These are phyloP conservation scores for Colletotrichum higginsianum DNA, from an alignment of 2,329 filamentous ascomycete species.

Conservation along the genomic window DNA sequence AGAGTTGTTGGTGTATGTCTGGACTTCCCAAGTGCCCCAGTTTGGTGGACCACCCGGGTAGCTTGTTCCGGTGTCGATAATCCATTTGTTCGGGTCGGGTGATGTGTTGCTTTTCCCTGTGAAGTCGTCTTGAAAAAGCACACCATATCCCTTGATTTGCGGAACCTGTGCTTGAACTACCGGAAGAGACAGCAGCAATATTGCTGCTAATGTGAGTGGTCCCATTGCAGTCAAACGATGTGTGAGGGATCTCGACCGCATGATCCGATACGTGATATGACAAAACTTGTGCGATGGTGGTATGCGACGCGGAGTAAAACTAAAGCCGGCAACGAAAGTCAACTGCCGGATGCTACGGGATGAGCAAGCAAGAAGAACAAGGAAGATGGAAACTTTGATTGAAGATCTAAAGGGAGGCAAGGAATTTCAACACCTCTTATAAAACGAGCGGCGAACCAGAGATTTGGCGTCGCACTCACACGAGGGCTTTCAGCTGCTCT, in stretches of 20 bases:
- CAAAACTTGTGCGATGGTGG: neutral
- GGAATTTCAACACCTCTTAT: neutral
- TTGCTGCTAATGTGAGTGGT: neutral
- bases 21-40: conserved; percentile 65
- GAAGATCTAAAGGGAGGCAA: neutral
- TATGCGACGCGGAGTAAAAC: too few species aligned
- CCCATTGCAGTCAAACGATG: neutral
- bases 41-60: conserved; percentile 61
- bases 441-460: neutral
- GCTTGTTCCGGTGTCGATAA: conserved; percentile 57
- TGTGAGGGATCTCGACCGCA: neutral
- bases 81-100: conserved; percentile 60
- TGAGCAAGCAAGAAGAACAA: too few species aligned
- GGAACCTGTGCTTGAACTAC: conserved; percentile 24
- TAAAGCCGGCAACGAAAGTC: neutral
- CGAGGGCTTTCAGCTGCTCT: neutral
- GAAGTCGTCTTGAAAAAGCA: conserved; percentile 62
- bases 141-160: conserved; percentile 49
- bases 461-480: neutral
- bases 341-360: too few species aligned
- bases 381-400: neutral
- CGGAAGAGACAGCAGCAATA: neutral
- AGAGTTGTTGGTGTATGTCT: conserved; percentile 60
- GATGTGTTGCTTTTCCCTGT: conserved; percentile 51
- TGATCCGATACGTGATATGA: neutral